Base-by-base conservation (phyloP, 2,329 filamentous ascomycete genomes). In the Aphanocladium album region DNA sequence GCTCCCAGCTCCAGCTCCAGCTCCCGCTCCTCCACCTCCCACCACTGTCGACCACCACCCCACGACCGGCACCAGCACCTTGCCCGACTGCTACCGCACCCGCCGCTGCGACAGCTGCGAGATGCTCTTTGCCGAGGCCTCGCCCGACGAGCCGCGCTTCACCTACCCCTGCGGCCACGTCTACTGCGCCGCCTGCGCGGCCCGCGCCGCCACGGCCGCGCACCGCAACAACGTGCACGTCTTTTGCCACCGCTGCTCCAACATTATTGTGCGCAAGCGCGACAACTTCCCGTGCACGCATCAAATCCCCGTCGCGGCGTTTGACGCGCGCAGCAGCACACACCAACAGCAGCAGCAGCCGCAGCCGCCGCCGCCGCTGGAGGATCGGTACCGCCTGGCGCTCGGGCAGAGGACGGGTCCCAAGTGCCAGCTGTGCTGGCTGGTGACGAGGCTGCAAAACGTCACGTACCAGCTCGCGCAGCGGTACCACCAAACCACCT, bases 81-180 rank as follows among this genome's bases (percentile, higher is more conserved):
- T 62, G 12, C 60, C 60, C 2, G 54, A 57, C 54, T 62, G 60
- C 54, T 52, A 53, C 54, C 39, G 41, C 39, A 62, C 53, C 9
- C 52, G 30, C 9, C 60, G 60, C 46, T 62, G 60, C 60, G 60
- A 62, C 55, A 21, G 30, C 33, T 62, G 60, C 54, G 60, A 62
- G 54, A 62, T 57, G 23, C 54, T 62, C 54, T 62, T 62, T 14
- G 35, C 21, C 46, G 60, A 62, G 39, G 47, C 53, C 11, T 19
- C 8, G 27, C 12, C 30, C 33, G 47, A 47, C 43, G 54, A 57
- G 35, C 23, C 37, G 9, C 61, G 61, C n/a, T 60, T 46, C 56
- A 56, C 50, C 19, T 62, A 54, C 8, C 49, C 61, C 19, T 62
- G 61, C 51, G 50, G 50, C 35, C 61, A 62, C 51, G 56, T 60